Evolutionary conservation across 805 yeast genomes (phyloP).

Genomic region (Metschnikowia similis): DNA sequence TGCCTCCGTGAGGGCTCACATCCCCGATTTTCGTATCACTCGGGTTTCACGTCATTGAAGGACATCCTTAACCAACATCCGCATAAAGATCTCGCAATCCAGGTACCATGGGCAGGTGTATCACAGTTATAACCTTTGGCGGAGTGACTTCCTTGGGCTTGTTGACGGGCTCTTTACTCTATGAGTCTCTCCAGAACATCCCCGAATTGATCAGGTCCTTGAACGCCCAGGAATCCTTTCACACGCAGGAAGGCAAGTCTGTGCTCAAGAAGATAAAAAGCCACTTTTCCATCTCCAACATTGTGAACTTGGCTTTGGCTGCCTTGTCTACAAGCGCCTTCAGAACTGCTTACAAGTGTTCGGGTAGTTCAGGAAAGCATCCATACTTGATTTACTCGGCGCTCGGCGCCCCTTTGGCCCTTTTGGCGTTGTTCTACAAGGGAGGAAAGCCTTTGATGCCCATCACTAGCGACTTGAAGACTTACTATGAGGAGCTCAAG

Average conservation of each 20-base stretch:
- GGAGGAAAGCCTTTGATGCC: slow-evolving; percentile 7
- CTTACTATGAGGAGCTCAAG: not conserved
- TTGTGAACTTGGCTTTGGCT: slow-evolving; percentile 41
- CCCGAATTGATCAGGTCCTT: slow-evolving; percentile 27
- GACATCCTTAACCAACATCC: not conserved
- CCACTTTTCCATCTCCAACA: slow-evolving; percentile 18
- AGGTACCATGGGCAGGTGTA: slow-evolving; percentile 29
- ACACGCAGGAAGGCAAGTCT: slow-evolving; percentile 11
- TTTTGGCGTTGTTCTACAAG: slow-evolving; percentile 9
- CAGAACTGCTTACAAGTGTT: slow-evolving; percentile 49
- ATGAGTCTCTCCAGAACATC: slow-evolving; percentile 32
- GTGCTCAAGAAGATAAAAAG: slow-evolving; percentile 19
- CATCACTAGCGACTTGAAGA: not conserved
- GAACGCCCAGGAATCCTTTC: slow-evolving; percentile 17
- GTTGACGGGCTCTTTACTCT: slow-evolving; percentile 48
- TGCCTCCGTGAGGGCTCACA: not conserved
- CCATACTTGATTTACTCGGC: slow-evolving; percentile 70
- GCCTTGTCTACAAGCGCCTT: slow-evolving; percentile 45
- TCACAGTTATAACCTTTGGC: slow-evolving; percentile 49
- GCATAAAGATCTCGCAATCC: not conserved
- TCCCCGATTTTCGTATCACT: not conserved
- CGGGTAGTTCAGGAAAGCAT: slow-evolving; percentile 57
- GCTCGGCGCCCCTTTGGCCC: slow-evolving; percentile 46
- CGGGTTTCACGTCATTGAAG: not conserved
- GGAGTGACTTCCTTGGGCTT: slow-evolving; percentile 70